Conservation (phyloP, 495 filamentous ascomycete species). For the Penicillium egyptiacum region DNA sequence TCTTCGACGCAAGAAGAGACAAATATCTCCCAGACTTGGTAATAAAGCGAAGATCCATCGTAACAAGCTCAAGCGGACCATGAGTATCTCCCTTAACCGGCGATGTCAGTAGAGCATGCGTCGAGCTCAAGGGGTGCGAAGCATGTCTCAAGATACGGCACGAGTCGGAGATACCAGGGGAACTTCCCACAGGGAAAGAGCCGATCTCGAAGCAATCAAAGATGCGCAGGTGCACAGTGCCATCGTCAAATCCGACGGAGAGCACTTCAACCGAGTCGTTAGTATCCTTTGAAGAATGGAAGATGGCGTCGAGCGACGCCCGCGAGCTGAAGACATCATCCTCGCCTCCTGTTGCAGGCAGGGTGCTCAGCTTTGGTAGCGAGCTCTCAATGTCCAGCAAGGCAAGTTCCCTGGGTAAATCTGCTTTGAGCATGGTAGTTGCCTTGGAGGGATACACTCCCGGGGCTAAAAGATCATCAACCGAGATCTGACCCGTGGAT, state of each 20-base stretch:
- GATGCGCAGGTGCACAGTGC: constrained; percentile 77
- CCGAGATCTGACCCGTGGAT: constrained; percentile 37
- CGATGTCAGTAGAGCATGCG: constrained; percentile 68
- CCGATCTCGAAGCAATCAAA: constrained; percentile 91
- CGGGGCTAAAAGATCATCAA: constrained; percentile 47
- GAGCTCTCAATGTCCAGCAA: constrained; percentile 77
- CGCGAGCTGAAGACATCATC: constrained; percentile 36
- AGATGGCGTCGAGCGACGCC: constrained; percentile 31
- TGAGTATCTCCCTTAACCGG: constrained; percentile 19
- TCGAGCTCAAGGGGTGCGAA: constrained; percentile 71
- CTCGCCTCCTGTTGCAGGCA: constrained; percentile 56
- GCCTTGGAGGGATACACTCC: constrained; percentile 41
- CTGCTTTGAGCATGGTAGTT: constrained; percentile 45
- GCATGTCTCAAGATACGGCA: constrained; percentile 53
- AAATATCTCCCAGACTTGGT: constrained; percentile 75
- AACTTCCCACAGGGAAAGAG: constrained; percentile 48
- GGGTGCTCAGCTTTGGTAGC: constrained; percentile 73
- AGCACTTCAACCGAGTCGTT: constrained; percentile 79
- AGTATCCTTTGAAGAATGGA: constrained; percentile 52
- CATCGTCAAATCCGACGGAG: constrained; percentile 73
- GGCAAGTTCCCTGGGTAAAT: constrained; percentile 76
- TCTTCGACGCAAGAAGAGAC: constrained; percentile 80
- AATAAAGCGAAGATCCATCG: constrained; percentile 81
- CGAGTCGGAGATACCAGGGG: constrained; percentile 16
- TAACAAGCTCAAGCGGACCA: constrained; percentile 58